Percentiles rank a stretch among this genome's conserved stretches.
These are phyloP conservation scores for Aspergillus pseudoterreus DNA, from an alignment of 2,329 filamentous ascomycete genomes.

Conservation along the genomic window DNA sequence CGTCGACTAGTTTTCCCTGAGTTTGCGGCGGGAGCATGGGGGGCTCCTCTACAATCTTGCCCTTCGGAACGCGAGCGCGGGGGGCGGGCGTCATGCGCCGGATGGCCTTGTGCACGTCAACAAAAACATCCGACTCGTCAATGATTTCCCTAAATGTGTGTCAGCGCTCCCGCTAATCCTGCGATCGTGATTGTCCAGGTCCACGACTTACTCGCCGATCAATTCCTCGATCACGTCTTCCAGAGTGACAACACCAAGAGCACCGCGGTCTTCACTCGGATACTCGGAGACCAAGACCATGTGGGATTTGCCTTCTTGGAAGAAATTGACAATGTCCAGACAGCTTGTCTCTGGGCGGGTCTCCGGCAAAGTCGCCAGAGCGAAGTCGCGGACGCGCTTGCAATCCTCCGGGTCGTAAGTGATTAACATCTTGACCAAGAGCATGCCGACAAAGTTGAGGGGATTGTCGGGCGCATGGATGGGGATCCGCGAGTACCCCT, in stretches of 20 bases:
- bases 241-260: conserved; percentile 87
- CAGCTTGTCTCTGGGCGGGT: conserved; percentile 94
- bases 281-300: conserved; percentile 93
- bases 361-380: conserved; percentile 88
- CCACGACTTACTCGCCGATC: conserved; percentile 78
- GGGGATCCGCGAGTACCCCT: conserved; percentile 92
- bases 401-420: conserved; percentile 96
- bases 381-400: conserved; percentile 82
- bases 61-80: conserved; percentile 64
- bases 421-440: conserved; percentile 96
- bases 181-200: not conserved
- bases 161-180: not conserved
- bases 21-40: conserved; percentile 31
- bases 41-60: conserved; percentile 49
- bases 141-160: conserved; percentile 74
- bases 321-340: conserved; percentile 98
- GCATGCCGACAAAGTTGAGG: conserved; percentile 92
- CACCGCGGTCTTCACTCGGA: conserved; percentile 87
- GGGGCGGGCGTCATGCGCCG: conserved; percentile 82
- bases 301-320: conserved; percentile 98
- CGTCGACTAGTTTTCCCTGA: conserved; percentile 40
- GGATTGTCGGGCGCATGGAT: conserved; percentile 83
- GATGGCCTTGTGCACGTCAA: conserved; percentile 98
- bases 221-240: conserved; percentile 98
- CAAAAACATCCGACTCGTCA: conserved; percentile 96